phyloP scores from a whole-genome alignment of 1,284 basidiomycete genomes.

The Austroboletus niveus region DNA sequence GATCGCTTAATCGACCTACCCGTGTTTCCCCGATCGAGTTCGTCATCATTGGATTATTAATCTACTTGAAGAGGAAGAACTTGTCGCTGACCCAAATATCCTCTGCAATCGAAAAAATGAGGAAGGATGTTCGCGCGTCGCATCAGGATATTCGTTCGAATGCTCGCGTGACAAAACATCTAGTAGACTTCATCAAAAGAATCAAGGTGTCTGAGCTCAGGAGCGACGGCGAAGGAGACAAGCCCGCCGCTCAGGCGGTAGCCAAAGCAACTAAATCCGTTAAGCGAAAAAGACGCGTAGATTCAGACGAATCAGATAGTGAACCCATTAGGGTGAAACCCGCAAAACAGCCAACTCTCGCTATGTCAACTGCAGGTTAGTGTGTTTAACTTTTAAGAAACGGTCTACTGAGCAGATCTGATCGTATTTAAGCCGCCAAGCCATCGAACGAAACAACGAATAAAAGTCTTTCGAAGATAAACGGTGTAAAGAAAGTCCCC shows the following conservation, averaged over 20 bases:
- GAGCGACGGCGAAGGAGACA: slow-evolving; percentile 32
- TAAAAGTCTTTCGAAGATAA: slow-evolving; percentile 5
- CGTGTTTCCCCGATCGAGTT: slow-evolving; percentile 50
- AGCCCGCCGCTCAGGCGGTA: slow-evolving; percentile 18
- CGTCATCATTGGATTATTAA: slow-evolving; percentile 46
- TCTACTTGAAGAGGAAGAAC: slow-evolving; percentile 35
- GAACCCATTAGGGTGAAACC: slow-evolving; percentile 18
- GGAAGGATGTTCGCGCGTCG: slow-evolving; percentile 40
- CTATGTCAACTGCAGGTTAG: slow-evolving; percentile 17
- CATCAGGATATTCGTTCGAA: slow-evolving; percentile 46
- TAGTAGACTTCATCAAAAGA: slow-evolving; percentile 40
- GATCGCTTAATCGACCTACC: slow-evolving; percentile 38
- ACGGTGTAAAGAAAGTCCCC: slow-evolving; percentile 4
- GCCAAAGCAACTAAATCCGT: slow-evolving; percentile 14
- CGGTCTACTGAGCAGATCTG: not conserved
- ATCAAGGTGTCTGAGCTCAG: slow-evolving; percentile 32
- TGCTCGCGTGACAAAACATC: slow-evolving; percentile 37
- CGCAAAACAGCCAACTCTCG: slow-evolving; percentile 4
- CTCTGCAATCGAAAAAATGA: slow-evolving; percentile 41
- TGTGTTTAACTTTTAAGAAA: not conserved
- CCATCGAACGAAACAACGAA: slow-evolving; percentile 6
- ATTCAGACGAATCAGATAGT: slow-evolving; percentile 28
- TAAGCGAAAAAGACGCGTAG: slow-evolving; percentile 28
- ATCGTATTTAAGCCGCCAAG: slow-evolving; percentile 15
- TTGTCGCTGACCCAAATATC: slow-evolving; percentile 43